These are phyloP conservation scores for Syzygium jambos DNA, from an alignment of 345 rosid genomes.

Conservation along the genomic window DNA sequence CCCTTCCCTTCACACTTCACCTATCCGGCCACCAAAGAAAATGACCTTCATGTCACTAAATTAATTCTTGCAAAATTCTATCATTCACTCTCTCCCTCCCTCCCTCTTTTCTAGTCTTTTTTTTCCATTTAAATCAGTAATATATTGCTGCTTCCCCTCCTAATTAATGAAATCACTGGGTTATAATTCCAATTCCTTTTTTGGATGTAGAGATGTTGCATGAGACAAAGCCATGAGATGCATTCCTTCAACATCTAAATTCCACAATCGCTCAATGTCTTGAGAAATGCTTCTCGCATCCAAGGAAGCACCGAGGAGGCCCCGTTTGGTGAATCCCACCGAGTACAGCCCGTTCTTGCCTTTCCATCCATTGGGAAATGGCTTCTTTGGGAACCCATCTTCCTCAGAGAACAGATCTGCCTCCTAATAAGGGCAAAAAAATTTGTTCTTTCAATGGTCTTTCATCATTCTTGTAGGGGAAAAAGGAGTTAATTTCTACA, in stretches of 20 bases:
- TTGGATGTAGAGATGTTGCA: background rate
- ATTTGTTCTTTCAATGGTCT: background rate
- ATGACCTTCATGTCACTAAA: background rate
- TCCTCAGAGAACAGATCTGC: slow-evolving; percentile 47
- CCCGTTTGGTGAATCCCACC: slow-evolving; percentile 71
- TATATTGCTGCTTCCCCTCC: background rate
- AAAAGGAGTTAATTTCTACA: background rate
- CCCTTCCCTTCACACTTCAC: background rate
- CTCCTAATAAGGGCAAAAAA: slow-evolving; percentile 20
- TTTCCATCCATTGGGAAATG: slow-evolving; percentile 79
- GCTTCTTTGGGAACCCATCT: slow-evolving; percentile 52
- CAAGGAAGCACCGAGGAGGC: slow-evolving; percentile 67
- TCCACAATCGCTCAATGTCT: slow-evolving; percentile 40
- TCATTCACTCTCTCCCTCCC: background rate
- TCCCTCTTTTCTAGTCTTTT: background rate
- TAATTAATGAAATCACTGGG: background rate
- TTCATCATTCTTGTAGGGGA: background rate
- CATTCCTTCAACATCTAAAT: slow-evolving; percentile 7
- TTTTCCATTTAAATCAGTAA: background rate
- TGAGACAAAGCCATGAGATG: background rate
- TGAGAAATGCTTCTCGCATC: slow-evolving; percentile 62
- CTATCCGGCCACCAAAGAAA: background rate
- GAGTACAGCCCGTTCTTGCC: slow-evolving; percentile 72
- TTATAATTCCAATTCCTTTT: background rate
- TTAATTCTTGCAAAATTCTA: background rate